Evolutionary conservation across 208 protist species (phyloP).

Genomic region (Blastocrithidia nonstop): DNA sequence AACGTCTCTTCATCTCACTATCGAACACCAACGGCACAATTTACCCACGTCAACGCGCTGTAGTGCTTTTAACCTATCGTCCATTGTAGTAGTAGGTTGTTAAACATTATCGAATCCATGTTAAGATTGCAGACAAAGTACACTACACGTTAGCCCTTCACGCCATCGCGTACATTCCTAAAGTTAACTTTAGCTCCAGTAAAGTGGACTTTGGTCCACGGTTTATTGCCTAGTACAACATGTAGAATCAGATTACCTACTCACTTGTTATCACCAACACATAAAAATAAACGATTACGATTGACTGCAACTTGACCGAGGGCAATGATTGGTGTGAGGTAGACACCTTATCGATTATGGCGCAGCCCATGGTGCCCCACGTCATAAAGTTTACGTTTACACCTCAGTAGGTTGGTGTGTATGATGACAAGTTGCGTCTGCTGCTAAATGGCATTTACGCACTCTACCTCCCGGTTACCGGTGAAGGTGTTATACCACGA

Average conservation of each 20-base stretch:
- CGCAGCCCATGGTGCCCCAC: conserved; percentile 47
- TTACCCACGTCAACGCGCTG: conserved; percentile 28
- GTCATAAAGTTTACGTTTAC: conserved; percentile 77
- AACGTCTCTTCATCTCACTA: conserved; percentile 28
- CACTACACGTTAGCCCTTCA: conserved; percentile 73
- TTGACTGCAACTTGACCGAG: conserved; percentile 71
- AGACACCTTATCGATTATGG: conserved; percentile 75
- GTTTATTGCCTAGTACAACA: conserved; percentile 67
- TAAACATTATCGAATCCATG: conserved; percentile 46
- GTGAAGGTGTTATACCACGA: conserved; percentile 82
- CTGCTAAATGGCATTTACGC: conserved; percentile 87
- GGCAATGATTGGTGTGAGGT: conserved; percentile 69
- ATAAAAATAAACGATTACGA: conserved; percentile 71
- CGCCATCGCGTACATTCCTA: conserved; percentile 68
- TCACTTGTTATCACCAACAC: conserved; percentile 35
- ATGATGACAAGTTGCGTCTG: conserved; percentile 84
- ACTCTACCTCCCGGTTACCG: conserved; percentile 56
- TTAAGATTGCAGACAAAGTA: conserved; percentile 56
- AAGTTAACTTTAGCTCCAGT: conserved; percentile 75
- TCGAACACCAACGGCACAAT: conserved; percentile 52
- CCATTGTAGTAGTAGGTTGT: conserved; percentile 61
- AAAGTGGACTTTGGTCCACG: conserved; percentile 86
- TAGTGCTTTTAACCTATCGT: conserved; percentile 65
- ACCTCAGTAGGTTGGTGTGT: conserved; percentile 65
- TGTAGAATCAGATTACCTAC: conserved; percentile 2